Evolutionary conservation across 2,329 filamentous ascomycete genomes (phyloP), one percentile per base, ranked within the genome.

Genomic region (Pseudogymnoascus sp.): DNA sequence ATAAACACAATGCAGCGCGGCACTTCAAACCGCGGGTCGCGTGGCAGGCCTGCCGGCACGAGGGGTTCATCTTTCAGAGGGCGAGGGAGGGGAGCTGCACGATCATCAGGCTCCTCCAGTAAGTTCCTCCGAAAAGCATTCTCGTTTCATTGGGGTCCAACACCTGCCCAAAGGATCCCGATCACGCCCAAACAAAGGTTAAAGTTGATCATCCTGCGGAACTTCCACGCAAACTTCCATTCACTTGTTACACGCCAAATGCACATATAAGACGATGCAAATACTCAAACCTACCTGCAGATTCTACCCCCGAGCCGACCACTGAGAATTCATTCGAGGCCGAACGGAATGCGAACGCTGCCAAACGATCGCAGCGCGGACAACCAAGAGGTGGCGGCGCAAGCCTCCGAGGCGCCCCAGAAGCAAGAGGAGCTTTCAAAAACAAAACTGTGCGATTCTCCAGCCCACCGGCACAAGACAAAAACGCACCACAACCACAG

Each of bases 281-380:
- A 58, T 60, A 63, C 67, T 68, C 61, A 69, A 67, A 62, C 31
- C 41, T 52, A 41, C 37, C 31, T 61, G 63, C 64, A 69, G 64
- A 60, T 63, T 63, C 65, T 11, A 25, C 65, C 40, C 38, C 61
- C 18, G 41, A 38, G 45, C 52, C 65, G 16, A 64, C 62, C 61
- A 21, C 63, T 14, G 33, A 67, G 18, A 67, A 70, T 61, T 55
- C 66, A 28, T 73, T 72, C 67, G 70, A 72, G 60, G 45, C 65
- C 63, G 71, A 71, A 35, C 68, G 71, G 64, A 65, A 67, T 52
- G 68, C 72, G 64, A 73, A 73, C 70, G 71, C 71, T 37, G 68
- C 72, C 23, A 73, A 71, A 63, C 67, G 72, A 38, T 64, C 67
- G 49, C 68, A 70, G 43, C 62, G 68, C 61, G 67, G 66, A 23